Conservation (phyloP, 2,329 filamentous ascomycete genomes). For the Stagonosporopsis vannaccii region DNA sequence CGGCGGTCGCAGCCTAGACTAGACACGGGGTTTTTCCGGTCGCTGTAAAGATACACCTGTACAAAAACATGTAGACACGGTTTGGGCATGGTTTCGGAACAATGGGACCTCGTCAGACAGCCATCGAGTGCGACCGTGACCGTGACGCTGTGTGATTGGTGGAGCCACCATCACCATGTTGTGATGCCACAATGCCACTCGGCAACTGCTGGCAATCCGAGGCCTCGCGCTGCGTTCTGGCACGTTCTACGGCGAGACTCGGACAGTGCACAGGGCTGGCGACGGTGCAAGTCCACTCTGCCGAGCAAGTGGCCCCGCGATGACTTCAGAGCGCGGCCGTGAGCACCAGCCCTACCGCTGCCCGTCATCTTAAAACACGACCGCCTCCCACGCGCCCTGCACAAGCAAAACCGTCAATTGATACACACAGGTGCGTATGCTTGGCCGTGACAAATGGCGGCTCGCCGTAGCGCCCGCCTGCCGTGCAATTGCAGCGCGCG, state of each 20-base stretch:
- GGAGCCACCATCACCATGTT: constrained; percentile 21
- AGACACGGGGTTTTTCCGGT: constrained; percentile 23
- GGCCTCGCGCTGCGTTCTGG: constrained; percentile 23
- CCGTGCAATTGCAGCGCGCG: constrained; percentile 1
- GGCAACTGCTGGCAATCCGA: constrained; percentile 40
- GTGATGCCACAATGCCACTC: constrained; percentile 20
- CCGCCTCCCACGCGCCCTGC: constrained; percentile 47
- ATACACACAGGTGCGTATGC: constrained; percentile 13
- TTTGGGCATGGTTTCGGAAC: constrained; percentile 29
- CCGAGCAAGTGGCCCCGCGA: constrained; percentile 42
- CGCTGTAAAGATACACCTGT: constrained; percentile 39
- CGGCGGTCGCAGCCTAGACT: constrained; percentile 13
- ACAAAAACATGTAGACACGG: constrained; percentile 30
- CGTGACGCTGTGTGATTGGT: constrained; percentile 26
- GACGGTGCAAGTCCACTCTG: constrained; percentile 25
- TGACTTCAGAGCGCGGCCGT: constrained; percentile 49
- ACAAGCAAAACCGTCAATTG: constrained; percentile 11
- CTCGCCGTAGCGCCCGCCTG: constrained; percentile 5
- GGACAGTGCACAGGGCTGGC: constrained; percentile 29
- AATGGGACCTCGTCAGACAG: constrained; percentile 27
- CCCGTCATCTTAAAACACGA: constrained; percentile 16
- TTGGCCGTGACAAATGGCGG: constrained; percentile 10
- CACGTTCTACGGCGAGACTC: constrained; percentile 43
- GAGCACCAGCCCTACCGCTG: constrained; percentile 29
- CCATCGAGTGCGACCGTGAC: constrained; percentile 12